Percentiles rank a stretch among this genome's conserved stretches.
These are phyloP conservation scores for Echinochloa phyllopogon DNA, from an alignment of 176 grass and related monocot species.

Conservation along the genomic window DNA sequence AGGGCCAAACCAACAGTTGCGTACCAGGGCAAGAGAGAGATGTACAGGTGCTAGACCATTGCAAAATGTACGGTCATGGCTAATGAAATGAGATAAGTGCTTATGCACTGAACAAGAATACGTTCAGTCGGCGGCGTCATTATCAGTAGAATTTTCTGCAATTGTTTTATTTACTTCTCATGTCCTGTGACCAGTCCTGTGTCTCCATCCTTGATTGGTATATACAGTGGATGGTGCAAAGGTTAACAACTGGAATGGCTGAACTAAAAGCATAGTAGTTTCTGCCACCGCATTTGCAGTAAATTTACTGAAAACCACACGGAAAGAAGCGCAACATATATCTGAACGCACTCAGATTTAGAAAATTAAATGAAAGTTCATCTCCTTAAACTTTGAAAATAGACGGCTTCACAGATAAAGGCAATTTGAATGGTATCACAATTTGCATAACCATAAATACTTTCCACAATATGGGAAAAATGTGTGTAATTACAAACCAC, in stretches of 20 bases:
- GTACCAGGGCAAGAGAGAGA: constrained; percentile 18
- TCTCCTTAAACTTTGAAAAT: background rate
- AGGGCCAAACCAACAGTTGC: constrained; percentile 24
- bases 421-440: background rate
- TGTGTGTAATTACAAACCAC: constrained; percentile 1
- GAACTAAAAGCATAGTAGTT: background rate
- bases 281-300: background rate
- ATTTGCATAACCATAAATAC: background rate
- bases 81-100: constrained; percentile 14
- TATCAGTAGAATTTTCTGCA: constrained; percentile 5
- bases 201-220: constrained; percentile 4
- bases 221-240: background rate
- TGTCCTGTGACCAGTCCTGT: background rate
- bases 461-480: background rate
- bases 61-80: background rate
- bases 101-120: background rate
- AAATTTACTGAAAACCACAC: background rate
- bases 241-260: background rate
- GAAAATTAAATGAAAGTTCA: background rate
- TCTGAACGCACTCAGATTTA: background rate
- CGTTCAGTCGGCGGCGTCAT: background rate
- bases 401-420: background rate
- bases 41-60: constrained; percentile 22
- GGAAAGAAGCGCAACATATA: background rate
- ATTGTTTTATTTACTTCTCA: background rate